Evolutionary conservation across 2,329 filamentous ascomycete genomes (phyloP), one percentile per base, ranked within the genome.

Genomic region (Chaetomiaceae sp.): DNA sequence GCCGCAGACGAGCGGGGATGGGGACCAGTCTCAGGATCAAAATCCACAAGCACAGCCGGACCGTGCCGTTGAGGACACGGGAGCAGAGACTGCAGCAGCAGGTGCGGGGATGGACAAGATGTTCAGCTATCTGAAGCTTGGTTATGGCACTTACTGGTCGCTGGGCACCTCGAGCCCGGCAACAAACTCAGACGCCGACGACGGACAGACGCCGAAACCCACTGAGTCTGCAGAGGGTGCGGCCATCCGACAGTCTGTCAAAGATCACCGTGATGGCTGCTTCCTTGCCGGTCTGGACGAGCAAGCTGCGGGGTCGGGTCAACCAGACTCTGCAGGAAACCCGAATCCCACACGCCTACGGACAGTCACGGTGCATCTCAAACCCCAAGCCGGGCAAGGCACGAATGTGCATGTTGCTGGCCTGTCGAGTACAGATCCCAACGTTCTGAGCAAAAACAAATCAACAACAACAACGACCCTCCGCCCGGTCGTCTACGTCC

Each of bases 401-500:
- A n/a, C n/a, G n/a, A n/a, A n/a, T n/a, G n/a, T n/a, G n/a, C n/a
- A n/a, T n/a, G n/a, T n/a, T n/a, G n/a, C n/a, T n/a, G 50, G 55
- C n/a, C 46, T 55, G 3, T 20, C 55, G 14, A 34, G 17, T 38
- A 38, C 49, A 2, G 17, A 55, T 12, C 73, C 72, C 52, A 67
- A 73, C 56, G 71, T 66, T 53, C 78, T 78, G 9, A 9, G 2
- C 56, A 67, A 70, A 51, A 79, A 76, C 62, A 79, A 78, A 60
- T 70, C 72, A 2, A 72, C 74, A 52, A 46, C 31, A 16, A 16
- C 39, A 6, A 80, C 25, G 25, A 10, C 25, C 25, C 66, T 90
- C 37, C 79, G 84, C 1, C 83, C 88, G 1, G 77, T 90, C 6
- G 78, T 90, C 44, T 91, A 90, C 62, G 78, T 85, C 40, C 82